Evolutionary conservation across 768 basidiomycete genomes (phyloP), one percentile per base, ranked within the genome.

Genomic region (Kwoniella newhampshirensis): DNA sequence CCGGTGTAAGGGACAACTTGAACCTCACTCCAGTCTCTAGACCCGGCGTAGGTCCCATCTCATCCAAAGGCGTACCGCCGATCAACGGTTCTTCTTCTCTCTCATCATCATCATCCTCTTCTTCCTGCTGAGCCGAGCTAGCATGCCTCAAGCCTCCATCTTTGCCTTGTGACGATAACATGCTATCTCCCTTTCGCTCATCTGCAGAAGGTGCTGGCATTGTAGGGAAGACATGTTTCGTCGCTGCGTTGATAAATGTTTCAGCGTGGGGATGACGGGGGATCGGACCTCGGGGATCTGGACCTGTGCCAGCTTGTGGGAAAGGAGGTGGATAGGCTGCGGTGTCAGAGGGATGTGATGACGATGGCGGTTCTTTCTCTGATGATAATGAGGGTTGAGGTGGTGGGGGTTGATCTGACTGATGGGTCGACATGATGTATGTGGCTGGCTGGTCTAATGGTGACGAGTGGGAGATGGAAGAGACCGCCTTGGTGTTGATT

Each of bases 11-110:
- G 32, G 32, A 32, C 32, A 48, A n/a, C 18, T 56, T 36, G 21
- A 56, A 47, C 18, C 45, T 48, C 11, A 50, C 30, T 8, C 40
- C 45, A 23, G 37, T 35, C 6, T 49, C 55, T 3, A 60, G 56
- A 11, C 52, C 64, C 2, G 70, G 66, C 20, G 66, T 65, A 40
- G 43, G 35, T 28, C 40, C 45, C 39, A 71, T 55, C 39, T 72
- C 70, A 27, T 72, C 70, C 27, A 72, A 52, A n/a, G 70, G 70
- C 17, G 70, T 72, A 27, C 70, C 70, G 6, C 36, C 37, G 2
- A 72, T 65, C 26, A 72, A 56, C 3, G 70, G 70, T 32, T 60
- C 54, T 27, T 71, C 61, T 32, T 66, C 62, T 32, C 54, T 62
- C 5, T 58, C 56, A 48, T 60, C 51, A 9, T 28, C 41, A 9